A percentile compares a stretch with the other conserved stretches of the same genome.
phyloP scores from a whole-genome alignment of 225 moss, liverwort and hornwort genomes.

The Lunularia cruciata region DNA sequence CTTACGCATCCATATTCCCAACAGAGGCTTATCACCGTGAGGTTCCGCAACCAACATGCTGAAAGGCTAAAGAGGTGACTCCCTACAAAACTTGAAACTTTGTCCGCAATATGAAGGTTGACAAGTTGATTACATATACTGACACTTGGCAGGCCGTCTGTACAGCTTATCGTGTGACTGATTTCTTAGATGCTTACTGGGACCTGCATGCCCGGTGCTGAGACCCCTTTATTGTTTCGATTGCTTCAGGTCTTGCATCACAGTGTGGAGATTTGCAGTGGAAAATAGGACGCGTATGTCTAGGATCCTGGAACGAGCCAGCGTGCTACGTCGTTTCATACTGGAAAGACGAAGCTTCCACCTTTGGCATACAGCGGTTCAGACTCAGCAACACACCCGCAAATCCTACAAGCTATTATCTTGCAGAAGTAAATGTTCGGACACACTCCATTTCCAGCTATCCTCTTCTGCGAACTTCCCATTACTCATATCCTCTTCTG shows the following conservation, averaged over 20 bases:
- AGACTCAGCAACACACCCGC: conserved; percentile 15
- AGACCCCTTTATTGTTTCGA: neutral
- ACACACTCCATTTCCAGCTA: neutral
- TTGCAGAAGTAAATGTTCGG: conserved; percentile 25
- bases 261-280: conserved; percentile 30
- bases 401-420: conserved; percentile 20
- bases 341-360: conserved; percentile 33
- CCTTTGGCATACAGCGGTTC: conserved; percentile 16
- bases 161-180: no score
- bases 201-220: neutral
- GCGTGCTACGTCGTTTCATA: conserved; percentile 19
- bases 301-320: conserved; percentile 25
- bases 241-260: conserved; percentile 32
- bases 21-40: conserved; percentile 32
- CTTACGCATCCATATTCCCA: neutral
- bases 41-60: conserved; percentile 23
- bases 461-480: no score
- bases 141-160: no score
- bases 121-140: no score
- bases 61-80: conserved; percentile 32
- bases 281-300: conserved; percentile 26
- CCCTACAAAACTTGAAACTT: neutral
- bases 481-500: no score
- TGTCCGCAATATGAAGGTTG: no score
- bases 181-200: no score